Base-by-base conservation (phyloP, 768 basidiomycete species). In the Artomyces pyxidatus region DNA sequence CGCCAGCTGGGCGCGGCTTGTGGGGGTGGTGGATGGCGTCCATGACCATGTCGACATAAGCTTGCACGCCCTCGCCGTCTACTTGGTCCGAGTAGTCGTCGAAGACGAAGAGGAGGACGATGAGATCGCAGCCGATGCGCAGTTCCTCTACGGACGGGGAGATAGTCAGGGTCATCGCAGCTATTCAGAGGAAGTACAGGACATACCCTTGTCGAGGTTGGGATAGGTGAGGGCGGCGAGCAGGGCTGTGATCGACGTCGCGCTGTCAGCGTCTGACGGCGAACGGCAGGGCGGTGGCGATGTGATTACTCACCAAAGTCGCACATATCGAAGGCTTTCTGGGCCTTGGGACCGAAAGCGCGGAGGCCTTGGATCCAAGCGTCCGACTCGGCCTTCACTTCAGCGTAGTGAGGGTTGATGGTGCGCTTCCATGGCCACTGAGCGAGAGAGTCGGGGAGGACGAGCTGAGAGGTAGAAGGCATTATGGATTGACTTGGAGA, bases 81-180 rank as follows among this genome's bases (percentile, higher is more conserved):
- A 63, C 63, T 12, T 67, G 60, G 59, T 80, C 78, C 6, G 75
- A 70, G 51, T 72, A 68, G 54, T 76, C 73, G 55, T 80, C 78
- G 54, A 72, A 65, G 37, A 77, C 49, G 53, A 74, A 78, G 55
- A 75, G 67, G 6, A 77, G 52, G 30, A 73, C 69, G 72, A 79
- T 77, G 44, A 78, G 59, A 48, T 78, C 76, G 45, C 75, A 74
- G 6, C 63, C 68, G 11, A 66, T 61, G 12, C 72, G 65, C 19
- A 58, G 38, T 55, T 63, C 23, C 59, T 66, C 65, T 56, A 39
- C 4, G 42, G n/a, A n/a, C n/a, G n/a, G n/a, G n/a, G n/a, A n/a
- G n/a, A 26, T 7, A 37, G 11, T 26, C 17, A 12, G 30, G 22
- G 28, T 23, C 38, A 42, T 42, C 7, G 37, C 11, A 42, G 17